Base-by-base conservation (phyloP, 495 filamentous ascomycete species). In the Beverwykella pulmonaria region DNA sequence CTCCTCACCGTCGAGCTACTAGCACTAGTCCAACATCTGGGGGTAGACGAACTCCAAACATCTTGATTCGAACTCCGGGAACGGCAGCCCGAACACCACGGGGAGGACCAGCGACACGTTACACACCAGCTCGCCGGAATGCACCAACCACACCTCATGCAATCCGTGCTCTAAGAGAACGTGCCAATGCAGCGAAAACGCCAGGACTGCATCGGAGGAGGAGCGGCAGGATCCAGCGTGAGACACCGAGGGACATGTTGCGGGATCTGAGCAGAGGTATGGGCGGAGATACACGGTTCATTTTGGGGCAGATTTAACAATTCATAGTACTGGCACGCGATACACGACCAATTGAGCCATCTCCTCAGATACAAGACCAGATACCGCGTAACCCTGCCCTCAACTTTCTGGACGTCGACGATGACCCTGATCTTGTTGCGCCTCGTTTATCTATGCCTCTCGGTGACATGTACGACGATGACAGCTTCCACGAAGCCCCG, bases 191-290 rank as follows among this genome's bases (percentile, higher is more conserved):
- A n/a, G 83, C 82, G 34, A 76, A 87, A 62, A 93, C 90, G 0
- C 90, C 91, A 26, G 88, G 84, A 27, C 63, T 65, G n/a, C 81
- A 84, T 55, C 83, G 89, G 2, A 80, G 90, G 55, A 82, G 82
- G 59, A 92, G 88, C 67, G 79, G 84, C 22, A 82, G 86, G 44
- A 79, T 88, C 63, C 86, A 88, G 71, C 83, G 90, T 48, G 90
- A 92, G 75, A 92, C 91, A 6, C 90, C 90, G 6, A 86, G 90
- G 58, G 87, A 92, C 72, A 79, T 86, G 22, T 73, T 93, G 29
- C 82, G 86, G 27, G 84, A 86, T 57, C 79, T 94, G 10, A 87
- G 88, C 56, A 84, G 80, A 61, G 47, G 68, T 71, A 60, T 27
- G 19, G 6, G 5, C 12, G 1, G 1, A 25, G 39, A 44, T n/a